Evolutionary conservation across 805 yeast species (phyloP), one percentile per base, ranked within the genome.

Genomic region (Priceomyces haplophilus): DNA sequence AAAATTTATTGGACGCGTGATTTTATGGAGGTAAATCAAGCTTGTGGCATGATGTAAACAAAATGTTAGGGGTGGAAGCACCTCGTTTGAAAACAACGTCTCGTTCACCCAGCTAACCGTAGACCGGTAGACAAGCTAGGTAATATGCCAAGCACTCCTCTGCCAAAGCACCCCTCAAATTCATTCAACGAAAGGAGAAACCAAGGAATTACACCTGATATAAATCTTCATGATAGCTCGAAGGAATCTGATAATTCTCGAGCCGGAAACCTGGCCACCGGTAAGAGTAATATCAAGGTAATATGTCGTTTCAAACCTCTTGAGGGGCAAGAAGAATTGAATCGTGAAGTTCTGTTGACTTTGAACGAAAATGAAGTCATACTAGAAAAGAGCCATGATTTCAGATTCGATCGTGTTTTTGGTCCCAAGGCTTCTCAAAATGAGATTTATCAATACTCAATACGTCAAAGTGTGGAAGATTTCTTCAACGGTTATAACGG

Each of bases 401-500:
- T 80, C 51, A 73, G 82, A 0, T 87, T 77, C 59, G 95, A 88
- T 57, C 63, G 77, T 21, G 82, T 85, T 0, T 87, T 87, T 52
- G 72, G 62, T 5, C 67, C 73, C 1, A 54, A 56, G 1, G 47
- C 82, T 2, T 48, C 75, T 1, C 96, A 88, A 56, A 54, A 55
- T 2, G 80, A 79, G 3, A 67, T 86, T 4, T 85, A 82, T 53
- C 70, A 78, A 10, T 77, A 72, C 53, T 75, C 86, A 0, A 75
- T 85, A 4, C 56, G 65, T 31, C 79, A 79, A 32, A 81, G 87
- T 0, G 83, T 88, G 3, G 80, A 79, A 33, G 91, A 85, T 47
- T 69, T 87, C 23, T 73, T 84, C 44, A 69, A 73, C 24, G 97
- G 97, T 0, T 83, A 81, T 55, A 85, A 86, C 56, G 87, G 89